A percentile compares a stretch with the other conserved stretches of the same genome.
phyloP scores from a whole-genome alignment of 1,284 basidiomycete genomes.

The Microbotryomycetes sp. region DNA sequence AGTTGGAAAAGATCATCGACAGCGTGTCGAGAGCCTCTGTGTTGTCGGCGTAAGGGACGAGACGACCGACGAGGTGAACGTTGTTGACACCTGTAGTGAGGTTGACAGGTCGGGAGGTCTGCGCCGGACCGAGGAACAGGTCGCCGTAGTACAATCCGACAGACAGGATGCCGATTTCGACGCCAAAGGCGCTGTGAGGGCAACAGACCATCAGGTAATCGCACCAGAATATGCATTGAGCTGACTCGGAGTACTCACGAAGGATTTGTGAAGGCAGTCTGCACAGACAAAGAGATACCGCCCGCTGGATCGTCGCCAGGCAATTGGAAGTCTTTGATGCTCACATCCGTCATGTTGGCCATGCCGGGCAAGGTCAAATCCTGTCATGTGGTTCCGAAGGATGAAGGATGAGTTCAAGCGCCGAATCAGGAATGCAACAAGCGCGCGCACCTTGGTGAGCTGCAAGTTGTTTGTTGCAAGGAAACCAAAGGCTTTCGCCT shows the following conservation, averaged over 20 bases:
- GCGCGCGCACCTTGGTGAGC: slow-evolving; percentile 57
- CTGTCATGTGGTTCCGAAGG: slow-evolving; percentile 33
- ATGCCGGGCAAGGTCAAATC: slow-evolving; percentile 51
- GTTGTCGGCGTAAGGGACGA: slow-evolving; percentile 53
- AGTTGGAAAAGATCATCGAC: slow-evolving; percentile 64
- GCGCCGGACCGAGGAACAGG: slow-evolving; percentile 51
- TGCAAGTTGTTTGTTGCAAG: slow-evolving; percentile 55
- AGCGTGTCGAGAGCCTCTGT: slow-evolving; percentile 51
- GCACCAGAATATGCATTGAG: no score
- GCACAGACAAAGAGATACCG: slow-evolving; percentile 60
- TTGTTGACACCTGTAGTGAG: slow-evolving; percentile 55
- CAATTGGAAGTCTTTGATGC: slow-evolving; percentile 60
- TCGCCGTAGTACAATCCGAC: slow-evolving; percentile 59
- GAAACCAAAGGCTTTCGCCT: slow-evolving; percentile 62
- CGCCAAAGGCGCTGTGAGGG: slow-evolving; percentile 56
- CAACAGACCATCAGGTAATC: background rate
- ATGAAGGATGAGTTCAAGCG: slow-evolving; percentile 19
- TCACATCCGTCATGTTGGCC: slow-evolving; percentile 58
- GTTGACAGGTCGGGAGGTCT: slow-evolving; percentile 8
- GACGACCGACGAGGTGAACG: slow-evolving; percentile 57
- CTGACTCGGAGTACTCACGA: slow-evolving; percentile 48
- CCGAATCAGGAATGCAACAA: slow-evolving; percentile 47
- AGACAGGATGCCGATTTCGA: slow-evolving; percentile 62
- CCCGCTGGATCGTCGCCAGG: slow-evolving; percentile 62
- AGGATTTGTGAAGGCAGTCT: slow-evolving; percentile 57